Evolutionary conservation across 768 basidiomycete genomes (phyloP), one percentile per base, ranked within the genome.

Genomic region (Sporobolomyces roseus): DNA sequence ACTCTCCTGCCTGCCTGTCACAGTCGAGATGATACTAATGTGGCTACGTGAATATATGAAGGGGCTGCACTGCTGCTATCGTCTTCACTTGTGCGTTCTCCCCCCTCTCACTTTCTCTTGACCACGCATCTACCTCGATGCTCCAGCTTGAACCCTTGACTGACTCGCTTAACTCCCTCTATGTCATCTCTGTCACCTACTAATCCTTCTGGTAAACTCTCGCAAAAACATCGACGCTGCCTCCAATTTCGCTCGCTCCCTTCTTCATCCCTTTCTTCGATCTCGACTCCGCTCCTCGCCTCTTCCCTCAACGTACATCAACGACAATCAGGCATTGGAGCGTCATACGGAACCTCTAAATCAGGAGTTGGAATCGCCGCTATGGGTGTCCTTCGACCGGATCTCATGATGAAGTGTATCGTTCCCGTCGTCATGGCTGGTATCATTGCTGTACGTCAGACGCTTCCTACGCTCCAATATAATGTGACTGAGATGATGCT

Each of bases 361-460:
- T 96, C 96, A 75, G 96, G 96, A 77, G 96, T 82, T 56, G 72
- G 92, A 76, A 91, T 96, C 74, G 89, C 92, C 64, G 93, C 96
- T 74, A 98, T 96, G 96, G 91, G 93, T 63, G 91, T 94, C 75
- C 86, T 96, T 66, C 87, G 93, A 71, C 94, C 93, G 59, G 93
- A 94, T 83, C 83, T 78, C 63, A 93, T 97, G 90, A 94, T 98
- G 90, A 92, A 88, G 83, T 93, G 89, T 85, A 88, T 89, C 73
- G 86, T 98, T 60, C 93, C 93, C 52, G 93, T 97, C 79, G 89
- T 99, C 81, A 97, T 98, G 94, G 94, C 94, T 84, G 94, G 94
- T 92, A 98, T 98, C 83, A 96, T 98, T 82, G 94, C 90, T 79
- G 94, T 98, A 75, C 74, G 91, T 87, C 32, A n/a, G 33, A 25